phyloP scores from a whole-genome alignment of 2,329 filamentous ascomycete species.

The Hawksworthiomyces lignivorus region DNA sequence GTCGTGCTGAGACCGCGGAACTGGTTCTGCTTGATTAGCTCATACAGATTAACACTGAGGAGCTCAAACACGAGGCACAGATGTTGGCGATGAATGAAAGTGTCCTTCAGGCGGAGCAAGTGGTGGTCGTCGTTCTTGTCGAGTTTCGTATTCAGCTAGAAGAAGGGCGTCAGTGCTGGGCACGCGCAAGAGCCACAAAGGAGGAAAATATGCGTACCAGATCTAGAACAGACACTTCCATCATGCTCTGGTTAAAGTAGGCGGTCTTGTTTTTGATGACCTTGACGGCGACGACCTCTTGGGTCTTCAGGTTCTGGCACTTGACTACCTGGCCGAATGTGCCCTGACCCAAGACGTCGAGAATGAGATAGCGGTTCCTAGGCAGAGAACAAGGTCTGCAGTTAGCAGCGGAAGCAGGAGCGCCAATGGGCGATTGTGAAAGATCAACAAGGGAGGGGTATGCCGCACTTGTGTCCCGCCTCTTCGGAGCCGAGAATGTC shows the following conservation, averaged over 20 bases:
- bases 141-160: slow-evolving; percentile 88
- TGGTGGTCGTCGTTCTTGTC: slow-evolving; percentile 99
- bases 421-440: no score
- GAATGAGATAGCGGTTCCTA: slow-evolving; percentile 90
- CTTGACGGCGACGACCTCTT: slow-evolving; percentile 97
- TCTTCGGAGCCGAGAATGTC: slow-evolving; percentile 97
- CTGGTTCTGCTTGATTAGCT: slow-evolving; percentile 98
- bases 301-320: slow-evolving; percentile 95
- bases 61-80: slow-evolving; percentile 94
- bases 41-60: slow-evolving; percentile 94
- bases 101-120: slow-evolving; percentile 87
- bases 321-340: slow-evolving; percentile 99
- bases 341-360: slow-evolving; percentile 93
- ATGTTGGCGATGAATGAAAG: slow-evolving; percentile 96
- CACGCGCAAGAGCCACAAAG: no score
- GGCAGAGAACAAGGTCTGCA: slow-evolving; percentile 8
- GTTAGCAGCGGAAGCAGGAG: no score
- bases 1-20: slow-evolving; percentile 96
- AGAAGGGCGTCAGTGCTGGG: neutral
- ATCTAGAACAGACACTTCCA: slow-evolving; percentile 97
- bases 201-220: slow-evolving; percentile 50
- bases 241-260: slow-evolving; percentile 99
- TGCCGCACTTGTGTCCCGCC: slow-evolving; percentile 82
- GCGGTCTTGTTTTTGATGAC: slow-evolving; percentile 98
- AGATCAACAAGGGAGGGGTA: no score